These are phyloP conservation scores for Phytopythium sindhum DNA, from an alignment of 352 stramenopile species.

Conservation along the genomic window DNA sequence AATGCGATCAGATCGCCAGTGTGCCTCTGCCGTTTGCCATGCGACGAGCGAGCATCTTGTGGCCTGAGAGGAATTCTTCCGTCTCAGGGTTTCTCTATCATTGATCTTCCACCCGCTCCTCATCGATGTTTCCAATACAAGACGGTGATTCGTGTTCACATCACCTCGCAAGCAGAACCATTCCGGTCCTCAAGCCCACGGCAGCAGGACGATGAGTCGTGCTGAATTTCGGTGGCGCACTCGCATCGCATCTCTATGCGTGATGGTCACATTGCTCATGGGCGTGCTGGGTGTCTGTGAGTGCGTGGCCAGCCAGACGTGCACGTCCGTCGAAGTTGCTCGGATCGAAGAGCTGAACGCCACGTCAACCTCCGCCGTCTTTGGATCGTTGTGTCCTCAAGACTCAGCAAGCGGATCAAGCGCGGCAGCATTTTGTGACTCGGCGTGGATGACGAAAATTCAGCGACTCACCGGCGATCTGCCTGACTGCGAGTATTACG, in stretches of 20 bases:
- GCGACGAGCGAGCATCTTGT: not conserved
- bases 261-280: not conserved
- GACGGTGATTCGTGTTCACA: not conserved
- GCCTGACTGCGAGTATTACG: not conserved
- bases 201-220: not conserved
- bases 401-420: not conserved
- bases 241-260: not conserved
- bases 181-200: not conserved
- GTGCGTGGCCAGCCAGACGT: not conserved
- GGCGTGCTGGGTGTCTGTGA: not conserved
- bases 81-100: not conserved
- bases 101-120: not conserved
- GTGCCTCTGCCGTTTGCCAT: not conserved
- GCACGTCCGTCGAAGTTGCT: not conserved
- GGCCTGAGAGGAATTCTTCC: not conserved
- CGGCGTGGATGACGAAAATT: not conserved
- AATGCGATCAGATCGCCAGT: not conserved
- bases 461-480: not conserved
- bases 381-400: not conserved
- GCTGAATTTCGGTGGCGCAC: no score
- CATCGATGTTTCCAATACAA: no score
- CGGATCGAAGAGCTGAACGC: not conserved
- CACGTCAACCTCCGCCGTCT: not conserved
- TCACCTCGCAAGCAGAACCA: not conserved
- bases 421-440: not conserved